Evolutionary conservation across 169 alveolate species (phyloP), one percentile per base, ranked within the genome.

Genomic region (Miamiensis avidus): DNA sequence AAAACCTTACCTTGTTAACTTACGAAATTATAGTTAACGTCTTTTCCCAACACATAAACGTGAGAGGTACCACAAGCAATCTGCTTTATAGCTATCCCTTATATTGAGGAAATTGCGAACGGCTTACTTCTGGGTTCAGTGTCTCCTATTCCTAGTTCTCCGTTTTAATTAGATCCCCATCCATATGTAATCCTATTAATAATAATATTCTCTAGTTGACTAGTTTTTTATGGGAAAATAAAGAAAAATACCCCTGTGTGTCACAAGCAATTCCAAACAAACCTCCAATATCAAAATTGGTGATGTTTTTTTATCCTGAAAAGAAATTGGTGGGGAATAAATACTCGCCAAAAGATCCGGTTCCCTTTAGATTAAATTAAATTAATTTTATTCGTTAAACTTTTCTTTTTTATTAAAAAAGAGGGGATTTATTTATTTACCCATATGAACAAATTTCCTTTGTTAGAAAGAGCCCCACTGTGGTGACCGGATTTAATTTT

Each of bases 141-240:
- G 75, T 89, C 93, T 1, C 89, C 89, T 0, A 84, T 30, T 16
- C 91, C 93, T 31, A 89, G 75, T 33, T 89, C 84, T n/a, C 94
- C 94, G 30, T 75, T 81, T 0, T 75, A n/a, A 84, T 90, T 90
- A 81, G 74, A 73, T 16, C 94, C 94, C 94, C 94, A 90, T 4
- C 69, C 69, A 49, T 49, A 49, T 49, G 20, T 4, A 4, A 49
- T 49, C 4, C 69, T 49, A 49, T 49, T 11, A 49, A 49, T 11
- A 49, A 11, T 49, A 49, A 49, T 4, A 11, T 49, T 49, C 69
- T 4, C 4, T 20, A 11, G 4, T 11, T 49, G 4, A 11, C 4
- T 49, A 49, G 4, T 49, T 49, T 20, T 11, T 74, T 31, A 82
- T 89, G 82, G 0, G 82, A 77, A 25, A 28, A 27, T 0, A 49